A percentile compares a stretch with the other conserved stretches of the same genome.
Evolutionary conservation across 306 rosid species (phyloP).

Genomic region (Castanea mollissima): DNA sequence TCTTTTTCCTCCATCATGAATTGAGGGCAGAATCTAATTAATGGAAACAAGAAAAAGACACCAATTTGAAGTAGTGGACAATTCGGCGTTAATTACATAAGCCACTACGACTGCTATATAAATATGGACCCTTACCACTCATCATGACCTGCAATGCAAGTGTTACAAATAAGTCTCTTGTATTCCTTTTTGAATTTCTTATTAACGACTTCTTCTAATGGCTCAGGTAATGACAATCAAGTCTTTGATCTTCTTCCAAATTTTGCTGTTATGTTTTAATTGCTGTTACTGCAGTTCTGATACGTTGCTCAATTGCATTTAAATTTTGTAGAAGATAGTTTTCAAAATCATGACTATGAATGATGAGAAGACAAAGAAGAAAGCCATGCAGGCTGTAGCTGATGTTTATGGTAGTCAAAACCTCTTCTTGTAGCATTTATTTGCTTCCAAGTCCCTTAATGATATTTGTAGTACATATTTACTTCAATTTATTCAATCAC

Average conservation of each 20-base stretch:
- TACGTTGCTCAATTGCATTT: not conserved
- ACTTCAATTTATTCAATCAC: no score
- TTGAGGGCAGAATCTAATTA: not conserved
- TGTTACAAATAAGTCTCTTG: no score
- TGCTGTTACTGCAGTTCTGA: not conserved
- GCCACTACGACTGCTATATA: no score
- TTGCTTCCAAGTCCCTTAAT: not conserved
- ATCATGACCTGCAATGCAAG: no score
- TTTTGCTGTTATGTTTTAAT: no score
- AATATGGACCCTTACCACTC: no score
- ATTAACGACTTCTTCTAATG: not conserved
- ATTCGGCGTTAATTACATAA: not conserved
- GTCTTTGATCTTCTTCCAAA: not conserved
- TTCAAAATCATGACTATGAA: slow-evolving; percentile 25
- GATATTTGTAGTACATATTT: no score
- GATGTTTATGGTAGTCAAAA: slow-evolving; percentile 15
- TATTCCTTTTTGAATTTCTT: not conserved
- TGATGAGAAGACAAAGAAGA: slow-evolving; percentile 24
- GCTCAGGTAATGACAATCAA: not conserved
- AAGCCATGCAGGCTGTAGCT: slow-evolving; percentile 24
- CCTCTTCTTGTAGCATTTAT: not conserved
- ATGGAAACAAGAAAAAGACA: not conserved
- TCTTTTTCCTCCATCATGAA: not conserved
- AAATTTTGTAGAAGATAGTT: slow-evolving; percentile 12
- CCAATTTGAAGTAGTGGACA: not conserved